Base-by-base conservation (phyloP, 1,284 basidiomycete species). In the Volvariella volvacea region DNA sequence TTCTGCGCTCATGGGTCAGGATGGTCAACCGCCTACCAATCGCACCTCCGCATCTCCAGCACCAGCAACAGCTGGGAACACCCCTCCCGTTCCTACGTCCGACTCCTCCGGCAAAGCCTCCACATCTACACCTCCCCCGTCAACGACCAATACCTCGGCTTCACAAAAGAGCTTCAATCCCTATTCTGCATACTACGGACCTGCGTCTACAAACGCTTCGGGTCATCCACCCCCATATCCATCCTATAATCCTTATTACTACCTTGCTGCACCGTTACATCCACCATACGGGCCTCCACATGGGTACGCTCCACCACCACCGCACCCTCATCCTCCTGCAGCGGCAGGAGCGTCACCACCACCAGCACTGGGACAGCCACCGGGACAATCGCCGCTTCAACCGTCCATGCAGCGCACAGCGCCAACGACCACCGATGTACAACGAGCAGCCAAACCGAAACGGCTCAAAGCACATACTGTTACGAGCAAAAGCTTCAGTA, bases 391-490 rank as follows among this genome's bases (percentile, higher is more conserved):
- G 12, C 25, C 6, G 12, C 25, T 12, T 28, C 25, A 28, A 28
- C 25, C 25, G 25, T 28, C 25, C 12, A 28, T 28, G 25, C 25
- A 28, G 12, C 51, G 40, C 30, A 22, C 42, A 21, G 59, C 50
- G 36, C 55, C 55, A 1, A 53, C 60, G 2, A 48, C 54, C 8
- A 46, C 57, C 1, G 60, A 62, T 9, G 52, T 55, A 1, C 64
- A 61, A 36, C 65, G 62, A 21, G 58, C 58, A 22, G 55, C 58
- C 1, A 65, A 84, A 52, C 80, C 83, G 1, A 88, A 88, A 52
- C 70, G 85, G 7, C 64, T 87, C 28, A 88, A 88, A 59, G 79
- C 83, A 39, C 85, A 88, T 56, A 84, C 82, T 3, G 81, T 89
- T 31, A 83, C 78, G 1, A 80, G 78, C 48, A 85, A 82, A 59